A percentile compares a stretch with the other conserved stretches of the same genome.
phyloP scores from a whole-genome alignment of 2,329 filamentous ascomycete genomes.

The Monilinia aucupariae region DNA sequence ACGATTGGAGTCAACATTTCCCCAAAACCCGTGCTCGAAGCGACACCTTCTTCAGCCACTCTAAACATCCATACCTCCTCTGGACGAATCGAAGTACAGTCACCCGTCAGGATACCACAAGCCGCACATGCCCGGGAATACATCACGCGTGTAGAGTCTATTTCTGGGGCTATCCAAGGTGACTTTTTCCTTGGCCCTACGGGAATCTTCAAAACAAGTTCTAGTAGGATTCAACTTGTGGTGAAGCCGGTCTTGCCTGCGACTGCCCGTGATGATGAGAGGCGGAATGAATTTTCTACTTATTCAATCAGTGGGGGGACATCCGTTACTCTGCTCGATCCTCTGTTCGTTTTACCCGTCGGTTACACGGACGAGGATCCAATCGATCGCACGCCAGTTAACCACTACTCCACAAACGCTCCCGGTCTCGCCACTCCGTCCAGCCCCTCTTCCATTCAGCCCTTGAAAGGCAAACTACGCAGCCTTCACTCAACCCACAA shows the following conservation, averaged over 20 bases:
- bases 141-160: slow-evolving; percentile 28
- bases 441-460: background rate
- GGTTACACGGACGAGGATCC: background rate
- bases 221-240: slow-evolving; percentile 24
- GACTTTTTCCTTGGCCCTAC: slow-evolving; percentile 28
- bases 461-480: slow-evolving; percentile 19
- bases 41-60: slow-evolving; percentile 27
- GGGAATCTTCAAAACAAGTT: slow-evolving; percentile 24
- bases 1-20: slow-evolving; percentile 22
- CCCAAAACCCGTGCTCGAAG: slow-evolving; percentile 24
- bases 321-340: slow-evolving; percentile 25
- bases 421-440: background rate
- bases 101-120: slow-evolving; percentile 17
- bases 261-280: slow-evolving; percentile 7
- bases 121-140: slow-evolving; percentile 30
- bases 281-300: slow-evolving; percentile 25
- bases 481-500: slow-evolving; percentile 26
- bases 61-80: slow-evolving; percentile 28
- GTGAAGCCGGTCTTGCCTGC: slow-evolving; percentile 27
- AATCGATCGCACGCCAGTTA: background rate
- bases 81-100: slow-evolving; percentile 26
- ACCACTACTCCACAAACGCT: background rate
- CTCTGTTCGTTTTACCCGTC: slow-evolving; percentile 13
- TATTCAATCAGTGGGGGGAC: slow-evolving; percentile 27
- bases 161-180: slow-evolving; percentile 27